phyloP scores from a whole-genome alignment of 139 green algal genomes.

The Chlorella vulgaris region DNA sequence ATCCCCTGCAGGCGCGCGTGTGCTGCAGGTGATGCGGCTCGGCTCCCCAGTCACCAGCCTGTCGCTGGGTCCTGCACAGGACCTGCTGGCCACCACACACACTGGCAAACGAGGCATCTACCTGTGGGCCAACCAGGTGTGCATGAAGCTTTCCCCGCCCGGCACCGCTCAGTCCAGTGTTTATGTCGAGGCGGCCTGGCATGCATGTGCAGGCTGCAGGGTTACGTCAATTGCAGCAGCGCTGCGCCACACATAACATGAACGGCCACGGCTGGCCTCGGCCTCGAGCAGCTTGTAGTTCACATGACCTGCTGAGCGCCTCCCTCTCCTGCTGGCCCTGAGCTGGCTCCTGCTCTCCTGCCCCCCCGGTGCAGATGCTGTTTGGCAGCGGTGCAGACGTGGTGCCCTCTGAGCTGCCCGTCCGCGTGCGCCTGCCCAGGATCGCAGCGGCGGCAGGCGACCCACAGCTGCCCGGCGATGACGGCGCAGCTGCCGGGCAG shows the following conservation, averaged over 20 bases:
- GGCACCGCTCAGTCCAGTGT: background rate
- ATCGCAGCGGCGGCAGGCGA: constrained; percentile 23
- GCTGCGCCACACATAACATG: too few species aligned
- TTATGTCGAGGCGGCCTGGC: background rate
- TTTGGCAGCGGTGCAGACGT: constrained; percentile 66
- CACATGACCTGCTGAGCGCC: too few species aligned
- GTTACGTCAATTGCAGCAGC: too few species aligned
- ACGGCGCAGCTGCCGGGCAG: background rate
- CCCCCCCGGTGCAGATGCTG: constrained; percentile 37
- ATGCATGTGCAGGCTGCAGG: background rate
- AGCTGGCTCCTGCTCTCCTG: background rate
- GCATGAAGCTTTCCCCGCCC: background rate
- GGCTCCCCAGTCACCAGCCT: constrained; percentile 75
- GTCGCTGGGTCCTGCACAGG: constrained; percentile 76
- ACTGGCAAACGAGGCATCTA: constrained; percentile 88
- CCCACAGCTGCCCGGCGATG: background rate
- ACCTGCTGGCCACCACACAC: constrained; percentile 95
- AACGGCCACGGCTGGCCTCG: too few species aligned
- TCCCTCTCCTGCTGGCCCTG: too few species aligned
- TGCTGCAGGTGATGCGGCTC: constrained; percentile 77
- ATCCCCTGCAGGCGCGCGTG: constrained; percentile 34
- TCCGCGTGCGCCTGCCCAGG: constrained; percentile 58
- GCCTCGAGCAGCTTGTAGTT: too few species aligned
- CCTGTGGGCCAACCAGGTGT: constrained; percentile 89
- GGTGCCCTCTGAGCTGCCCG: constrained; percentile 35